A percentile compares a stretch with the other conserved stretches of the same genome.
Conservation (phyloP, 2,329 filamentous ascomycete species). For the Xenosphaeropsis pyriputrescens region DNA sequence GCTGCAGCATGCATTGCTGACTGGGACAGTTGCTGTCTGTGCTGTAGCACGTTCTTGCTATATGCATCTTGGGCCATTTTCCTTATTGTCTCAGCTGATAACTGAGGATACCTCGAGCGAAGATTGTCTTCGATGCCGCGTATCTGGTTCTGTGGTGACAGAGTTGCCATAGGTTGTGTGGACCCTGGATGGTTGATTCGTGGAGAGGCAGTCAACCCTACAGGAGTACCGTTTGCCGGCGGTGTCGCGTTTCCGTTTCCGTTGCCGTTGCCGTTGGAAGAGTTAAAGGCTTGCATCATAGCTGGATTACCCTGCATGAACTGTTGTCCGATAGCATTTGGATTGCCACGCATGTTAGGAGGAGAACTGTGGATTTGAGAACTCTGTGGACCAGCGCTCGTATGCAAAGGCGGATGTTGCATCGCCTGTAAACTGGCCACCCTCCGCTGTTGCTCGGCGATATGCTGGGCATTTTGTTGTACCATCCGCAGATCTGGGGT, state of each 20-base stretch:
- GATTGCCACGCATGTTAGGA: conserved; percentile 22
- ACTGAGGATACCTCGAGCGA: conserved; percentile 13
- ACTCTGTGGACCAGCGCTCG: conserved; percentile 11
- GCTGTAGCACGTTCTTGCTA: conserved; percentile 21
- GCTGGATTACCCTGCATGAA: conserved; percentile 25
- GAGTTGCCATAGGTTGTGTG: conserved; percentile 2
- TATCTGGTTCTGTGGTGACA: no score
- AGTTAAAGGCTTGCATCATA: conserved; percentile 35
- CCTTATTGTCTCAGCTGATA: conserved; percentile 36
- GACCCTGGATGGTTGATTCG: conserved; percentile 7
- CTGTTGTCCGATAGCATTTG: conserved; percentile 14
- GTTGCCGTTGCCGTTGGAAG: conserved; percentile 31
- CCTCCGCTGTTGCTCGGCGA: conserved; percentile 48
- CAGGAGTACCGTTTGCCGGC: conserved; percentile 9
- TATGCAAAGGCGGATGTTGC: conserved; percentile 17
- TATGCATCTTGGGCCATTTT: conserved; percentile 31
- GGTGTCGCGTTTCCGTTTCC: conserved; percentile 31
- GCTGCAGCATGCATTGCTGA: conserved; percentile 34
- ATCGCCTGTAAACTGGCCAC: conserved; percentile 22
- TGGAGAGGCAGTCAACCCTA: conserved; percentile 13
- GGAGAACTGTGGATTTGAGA: conserved; percentile 20
- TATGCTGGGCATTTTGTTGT: conserved; percentile 44
- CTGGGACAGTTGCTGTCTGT: conserved; percentile 30
- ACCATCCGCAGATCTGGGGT: conserved; percentile 38
- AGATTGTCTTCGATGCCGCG: conserved; percentile 8